Conservation (phyloP, 2,329 filamentous ascomycete genomes). For the Stenocarpella maydis region DNA sequence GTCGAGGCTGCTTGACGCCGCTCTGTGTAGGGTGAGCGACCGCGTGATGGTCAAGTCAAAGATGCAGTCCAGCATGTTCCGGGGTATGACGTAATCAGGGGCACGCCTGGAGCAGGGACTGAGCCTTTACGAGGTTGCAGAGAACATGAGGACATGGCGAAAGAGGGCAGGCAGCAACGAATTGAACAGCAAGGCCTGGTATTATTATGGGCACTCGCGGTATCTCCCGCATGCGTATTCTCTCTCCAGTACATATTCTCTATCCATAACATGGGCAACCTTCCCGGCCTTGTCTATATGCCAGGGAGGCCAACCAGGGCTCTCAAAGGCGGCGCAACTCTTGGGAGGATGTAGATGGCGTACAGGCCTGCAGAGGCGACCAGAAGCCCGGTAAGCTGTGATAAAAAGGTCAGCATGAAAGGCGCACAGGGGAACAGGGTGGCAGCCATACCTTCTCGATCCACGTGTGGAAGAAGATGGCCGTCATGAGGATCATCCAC, state of each 20-base stretch:
- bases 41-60: not conserved
- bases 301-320: conserved; percentile 59
- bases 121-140: not conserved
- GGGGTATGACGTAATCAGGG: conserved; percentile 28
- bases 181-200: not conserved
- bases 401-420: conserved; percentile 39
- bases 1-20: conserved; percentile 19
- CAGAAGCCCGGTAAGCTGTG: conserved; percentile 61
- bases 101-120: not conserved
- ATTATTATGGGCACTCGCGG: conserved; percentile 11
- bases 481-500: conserved; percentile 99
- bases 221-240: conserved; percentile 2
- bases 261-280: not conserved
- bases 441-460: conserved; percentile 80
- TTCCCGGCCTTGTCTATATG: conserved; percentile 47
- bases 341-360: conserved; percentile 59
- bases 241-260: not conserved
- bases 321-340: conserved; percentile 57
- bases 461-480: conserved; percentile 98
- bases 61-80: not conserved
- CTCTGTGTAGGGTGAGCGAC: not conserved
- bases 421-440: too few species aligned
- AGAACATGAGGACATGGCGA: not conserved
- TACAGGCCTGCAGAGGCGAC: conserved; percentile 58
- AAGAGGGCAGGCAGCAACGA: not conserved